These are phyloP conservation scores for Leccinum pachyderme DNA, from an alignment of 1,284 basidiomycete genomes.

Conservation along the genomic window DNA sequence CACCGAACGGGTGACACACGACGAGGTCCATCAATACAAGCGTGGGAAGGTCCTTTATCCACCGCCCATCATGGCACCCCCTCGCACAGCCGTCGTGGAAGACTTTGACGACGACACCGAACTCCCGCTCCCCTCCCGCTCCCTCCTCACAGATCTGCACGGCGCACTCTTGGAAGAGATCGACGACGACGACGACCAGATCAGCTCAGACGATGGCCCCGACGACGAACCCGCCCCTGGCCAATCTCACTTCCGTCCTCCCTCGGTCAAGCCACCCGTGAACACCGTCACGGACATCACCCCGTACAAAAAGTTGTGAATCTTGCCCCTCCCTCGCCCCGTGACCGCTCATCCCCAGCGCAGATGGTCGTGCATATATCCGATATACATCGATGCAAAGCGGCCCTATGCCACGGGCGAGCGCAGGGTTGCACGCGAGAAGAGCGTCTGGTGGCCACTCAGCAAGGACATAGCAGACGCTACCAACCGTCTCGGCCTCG, in stretches of 20 bases:
- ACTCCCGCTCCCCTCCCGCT: conserved; percentile 64
- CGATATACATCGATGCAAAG: conserved; percentile 96
- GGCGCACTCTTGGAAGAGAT: conserved; percentile 82
- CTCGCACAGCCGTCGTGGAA: conserved; percentile 56
- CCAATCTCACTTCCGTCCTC: conserved; percentile 46
- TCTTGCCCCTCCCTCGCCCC: background rate
- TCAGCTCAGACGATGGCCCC: conserved; percentile 33
- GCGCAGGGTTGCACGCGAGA: conserved; percentile 76
- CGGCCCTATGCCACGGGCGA: conserved; percentile 80
- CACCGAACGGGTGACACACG: conserved; percentile 71
- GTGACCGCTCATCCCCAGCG: conserved; percentile 1
- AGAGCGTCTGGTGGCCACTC: conserved; percentile 92
- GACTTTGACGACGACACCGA: conserved; percentile 91
- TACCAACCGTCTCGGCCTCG: conserved; percentile 71
- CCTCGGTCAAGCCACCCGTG: conserved; percentile 24
- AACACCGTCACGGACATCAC: conserved; percentile 66
- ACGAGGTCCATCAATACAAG: conserved; percentile 17
- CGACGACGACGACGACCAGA: conserved; percentile 25
- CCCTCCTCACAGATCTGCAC: conserved; percentile 60
- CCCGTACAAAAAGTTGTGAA: conserved; percentile 73
- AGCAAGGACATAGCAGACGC: conserved; percentile 91
- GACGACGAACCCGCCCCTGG: conserved; percentile 42
- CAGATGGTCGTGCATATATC: conserved; percentile 95
- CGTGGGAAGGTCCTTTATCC: conserved; percentile 27
- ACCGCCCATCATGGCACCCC: conserved; percentile 54